Percentiles rank a stretch among this genome's conserved stretches.
These are phyloP conservation scores for Elongisporangium undulatum DNA, from an alignment of 352 stramenopile genomes.

Conservation along the genomic window DNA sequence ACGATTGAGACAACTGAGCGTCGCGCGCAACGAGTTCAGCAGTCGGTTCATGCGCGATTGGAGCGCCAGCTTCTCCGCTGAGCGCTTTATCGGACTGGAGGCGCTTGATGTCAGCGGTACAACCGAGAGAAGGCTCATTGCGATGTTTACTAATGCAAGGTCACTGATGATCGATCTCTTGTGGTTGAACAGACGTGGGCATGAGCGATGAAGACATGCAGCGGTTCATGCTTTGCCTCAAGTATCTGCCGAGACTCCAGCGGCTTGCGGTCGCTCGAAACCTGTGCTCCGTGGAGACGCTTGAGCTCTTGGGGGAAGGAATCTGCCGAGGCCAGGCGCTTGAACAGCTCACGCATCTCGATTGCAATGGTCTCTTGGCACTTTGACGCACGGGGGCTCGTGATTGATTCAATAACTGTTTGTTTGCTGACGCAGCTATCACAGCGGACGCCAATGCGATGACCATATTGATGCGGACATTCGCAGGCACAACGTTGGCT, in stretches of 20 bases:
- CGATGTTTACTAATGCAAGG: not conserved
- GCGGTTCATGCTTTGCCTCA: conserved; percentile 44
- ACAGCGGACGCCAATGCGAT: conserved; percentile 19
- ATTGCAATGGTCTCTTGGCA: conserved; percentile 25
- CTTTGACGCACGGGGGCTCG: not conserved
- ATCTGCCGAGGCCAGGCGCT: conserved; percentile 12
- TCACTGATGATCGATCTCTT: not conserved
- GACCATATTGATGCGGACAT: conserved; percentile 13
- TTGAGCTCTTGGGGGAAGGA: conserved; percentile 25
- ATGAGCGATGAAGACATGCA: conserved; percentile 59
- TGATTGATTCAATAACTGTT: not conserved
- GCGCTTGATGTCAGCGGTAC: conserved; percentile 43
- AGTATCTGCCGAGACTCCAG: conserved; percentile 18
- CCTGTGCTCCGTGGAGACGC: conserved; percentile 22
- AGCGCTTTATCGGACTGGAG: conserved; percentile 29
- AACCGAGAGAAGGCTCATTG: not conserved
- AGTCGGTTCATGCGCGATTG: conserved; percentile 64
- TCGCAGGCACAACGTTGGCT: conserved; percentile 11
- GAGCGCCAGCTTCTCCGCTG: conserved; percentile 35
- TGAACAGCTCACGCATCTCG: conserved; percentile 19
- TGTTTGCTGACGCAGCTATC: conserved; percentile 8
- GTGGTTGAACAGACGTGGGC: conserved; percentile 12
- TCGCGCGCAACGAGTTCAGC: conserved; percentile 43
- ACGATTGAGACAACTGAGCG: conserved; percentile 17
- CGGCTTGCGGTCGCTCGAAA: conserved; percentile 40